These are phyloP conservation scores for Xylaria scruposa DNA, from an alignment of 495 filamentous ascomycete species.

Conservation along the genomic window DNA sequence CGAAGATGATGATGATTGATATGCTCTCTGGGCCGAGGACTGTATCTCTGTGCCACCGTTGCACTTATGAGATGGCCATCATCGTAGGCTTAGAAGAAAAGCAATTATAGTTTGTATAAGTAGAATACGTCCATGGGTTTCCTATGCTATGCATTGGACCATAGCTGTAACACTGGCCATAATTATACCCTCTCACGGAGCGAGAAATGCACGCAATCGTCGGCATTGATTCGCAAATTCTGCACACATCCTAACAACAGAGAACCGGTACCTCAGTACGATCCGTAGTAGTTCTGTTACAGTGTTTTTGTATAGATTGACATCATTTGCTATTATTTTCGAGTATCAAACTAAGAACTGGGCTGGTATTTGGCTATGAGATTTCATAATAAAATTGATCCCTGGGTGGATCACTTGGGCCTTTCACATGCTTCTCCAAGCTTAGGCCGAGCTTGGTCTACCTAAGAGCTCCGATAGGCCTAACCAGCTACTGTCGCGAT, in stretches of 20 bases:
- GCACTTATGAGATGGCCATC: neutral
- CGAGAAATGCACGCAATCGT: too few species aligned
- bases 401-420: conserved; percentile 10
- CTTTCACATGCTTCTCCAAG: conserved; percentile 26
- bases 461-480: neutral
- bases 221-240: neutral
- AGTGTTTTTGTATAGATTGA: neutral
- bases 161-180: neutral
- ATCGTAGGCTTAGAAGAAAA: neutral
- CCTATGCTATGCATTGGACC: neutral
- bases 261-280: neutral
- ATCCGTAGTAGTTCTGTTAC: neutral
- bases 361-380: neutral
- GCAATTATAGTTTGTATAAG: conserved; percentile 18
- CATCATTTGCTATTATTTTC: neutral
- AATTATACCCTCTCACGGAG: neutral
- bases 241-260: neutral
- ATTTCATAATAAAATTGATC: neutral
- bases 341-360: neutral
- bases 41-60: neutral
- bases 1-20: conserved; percentile 53
- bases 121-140: conserved; percentile 3
- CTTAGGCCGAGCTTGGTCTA: conserved; percentile 10
- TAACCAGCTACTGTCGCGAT: neutral
- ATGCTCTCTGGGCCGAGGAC: neutral